Base-by-base conservation (phyloP, 805 yeast species). In the Limtongia smithiae region DNA sequence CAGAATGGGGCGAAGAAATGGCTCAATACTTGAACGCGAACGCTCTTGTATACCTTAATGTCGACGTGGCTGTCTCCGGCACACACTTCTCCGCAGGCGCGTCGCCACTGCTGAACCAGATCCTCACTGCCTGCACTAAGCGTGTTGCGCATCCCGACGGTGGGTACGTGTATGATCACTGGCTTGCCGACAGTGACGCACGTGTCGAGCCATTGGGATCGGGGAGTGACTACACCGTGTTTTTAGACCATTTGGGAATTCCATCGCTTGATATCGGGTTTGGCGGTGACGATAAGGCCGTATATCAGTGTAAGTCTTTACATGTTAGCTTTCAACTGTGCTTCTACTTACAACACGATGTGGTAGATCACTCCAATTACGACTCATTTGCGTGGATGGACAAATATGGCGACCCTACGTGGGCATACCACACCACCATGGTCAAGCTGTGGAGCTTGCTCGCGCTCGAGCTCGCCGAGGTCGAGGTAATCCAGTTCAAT, bases 1-100 rank as follows among this genome's bases (percentile, higher is more conserved):
- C 93, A 0, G 93, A 86, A 60, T 84, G 75, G 69, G 88, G 82
- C 4, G 91, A 85, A 63, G 79, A 78, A 46, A 70, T 77, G 47
- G 74, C 73, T 2, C 62, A 69, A 22, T 60, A 61, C 27, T 65
- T 85, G 31, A 69, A 72, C 40, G 71, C 69, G 34, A 72, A 74
- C 37, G 82, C 78, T 1, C 73, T 83, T 34, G 86, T 85, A 0
- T 85, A 85, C 62, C 62, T 85, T 51, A 85, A 85, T 65, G 65
- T 81, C 48, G 93, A 85, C 69, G 83, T 76, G 24, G 81, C 85
- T 3, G 77, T 74, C 4, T 63, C 76, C 18, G 91, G 93, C 2
- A 63, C 74, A 12, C 58, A 71, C 36, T 69, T 86, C 41, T 63
- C 66, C 11, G 64, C 82, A 33, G 74, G 73, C 21, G 70, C 84